Conservation (phyloP, 2,329 filamentous ascomycete genomes). For the Thielaviopsis musarum region DNA sequence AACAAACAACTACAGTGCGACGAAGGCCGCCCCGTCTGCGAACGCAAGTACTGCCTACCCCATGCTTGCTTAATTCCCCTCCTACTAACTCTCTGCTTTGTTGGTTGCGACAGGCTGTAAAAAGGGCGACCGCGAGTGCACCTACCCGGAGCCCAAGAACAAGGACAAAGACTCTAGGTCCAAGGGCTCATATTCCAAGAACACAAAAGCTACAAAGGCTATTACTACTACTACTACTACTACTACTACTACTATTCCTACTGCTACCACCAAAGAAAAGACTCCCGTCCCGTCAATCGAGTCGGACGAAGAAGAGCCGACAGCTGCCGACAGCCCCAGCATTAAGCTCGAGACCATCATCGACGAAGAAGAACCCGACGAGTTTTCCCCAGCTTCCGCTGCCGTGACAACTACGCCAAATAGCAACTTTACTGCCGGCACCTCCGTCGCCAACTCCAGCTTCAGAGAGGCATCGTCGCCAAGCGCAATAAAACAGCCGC, state of each 20-base stretch:
- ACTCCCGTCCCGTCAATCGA: not conserved
- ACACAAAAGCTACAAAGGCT: not conserved
- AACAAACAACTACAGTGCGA: slow-evolving; percentile 50
- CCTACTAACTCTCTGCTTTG: slow-evolving; percentile 3
- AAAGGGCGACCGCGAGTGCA: slow-evolving; percentile 80
- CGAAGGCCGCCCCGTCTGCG: slow-evolving; percentile 72
- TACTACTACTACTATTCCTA: not conserved
- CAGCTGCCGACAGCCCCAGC: slow-evolving; percentile 14
- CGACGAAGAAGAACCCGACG: slow-evolving; percentile 33
- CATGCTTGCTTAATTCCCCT: not conserved
- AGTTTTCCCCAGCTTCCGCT: not conserved
- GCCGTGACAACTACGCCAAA: not conserved
- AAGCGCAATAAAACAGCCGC: slow-evolving; percentile 11
- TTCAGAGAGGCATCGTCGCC: slow-evolving; percentile 16
- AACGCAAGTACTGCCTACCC: slow-evolving; percentile 34
- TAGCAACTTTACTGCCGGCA: not conserved
- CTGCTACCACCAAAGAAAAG: not conserved
- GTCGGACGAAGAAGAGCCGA: not conserved
- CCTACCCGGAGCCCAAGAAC: slow-evolving; percentile 59
- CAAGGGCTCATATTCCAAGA: not conserved
- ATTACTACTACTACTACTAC: not conserved
- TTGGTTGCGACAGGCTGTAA: slow-evolving; percentile 47
- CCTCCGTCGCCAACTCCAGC: not conserved
- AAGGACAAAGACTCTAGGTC: slow-evolving; percentile 20
- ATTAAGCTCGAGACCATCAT: slow-evolving; percentile 33